Percentiles rank a stretch among this genome's conserved stretches.
Evolutionary conservation across 1,284 basidiomycete genomes (phyloP).

Genomic region (Vanrija sp.): DNA sequence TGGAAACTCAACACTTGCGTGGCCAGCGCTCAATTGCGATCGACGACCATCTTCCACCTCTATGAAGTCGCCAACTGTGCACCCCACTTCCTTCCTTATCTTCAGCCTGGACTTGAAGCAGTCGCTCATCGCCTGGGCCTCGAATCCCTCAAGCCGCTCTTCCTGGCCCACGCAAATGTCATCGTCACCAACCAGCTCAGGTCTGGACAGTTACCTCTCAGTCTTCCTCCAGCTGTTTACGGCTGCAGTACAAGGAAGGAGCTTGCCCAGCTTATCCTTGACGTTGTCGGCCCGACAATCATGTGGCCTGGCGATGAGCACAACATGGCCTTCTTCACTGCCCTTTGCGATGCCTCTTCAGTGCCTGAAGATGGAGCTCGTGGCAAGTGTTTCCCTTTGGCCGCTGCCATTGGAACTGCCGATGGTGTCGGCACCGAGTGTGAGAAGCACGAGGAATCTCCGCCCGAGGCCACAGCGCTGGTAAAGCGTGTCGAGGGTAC

Average conservation of each 20-base stretch:
- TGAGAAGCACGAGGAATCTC: no score
- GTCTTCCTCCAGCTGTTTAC: conserved; percentile 61
- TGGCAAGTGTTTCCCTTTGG: conserved; percentile 18
- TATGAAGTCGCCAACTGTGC: conserved; percentile 62
- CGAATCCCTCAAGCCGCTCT: conserved; percentile 61
- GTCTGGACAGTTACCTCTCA: conserved; percentile 56
- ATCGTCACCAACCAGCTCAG: conserved; percentile 50
- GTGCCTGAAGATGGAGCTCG: conserved; percentile 7
- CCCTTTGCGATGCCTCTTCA: conserved; percentile 28
- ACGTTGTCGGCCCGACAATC: conserved; percentile 18
- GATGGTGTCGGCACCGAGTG: no score
- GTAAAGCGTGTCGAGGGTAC: no score
- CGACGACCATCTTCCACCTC: conserved; percentile 82
- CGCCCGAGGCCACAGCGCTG: no score
- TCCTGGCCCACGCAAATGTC: conserved; percentile 72
- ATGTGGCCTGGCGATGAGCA: conserved; percentile 2
- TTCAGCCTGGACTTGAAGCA: conserved; percentile 62
- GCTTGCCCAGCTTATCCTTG: conserved; percentile 24
- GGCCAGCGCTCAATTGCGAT: conserved; percentile 70
- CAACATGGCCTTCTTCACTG: conserved; percentile 16
- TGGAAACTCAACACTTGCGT: conserved; percentile 80
- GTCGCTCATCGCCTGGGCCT: conserved; percentile 70
- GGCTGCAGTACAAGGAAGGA: conserved; percentile 31
- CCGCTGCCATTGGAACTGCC: conserved; percentile 18
- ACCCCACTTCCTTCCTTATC: conserved; percentile 56